These are phyloP conservation scores for Chytriomyces sp. DNA, from an alignment of 192 early-diverging fungal genomes.

Conservation along the genomic window DNA sequence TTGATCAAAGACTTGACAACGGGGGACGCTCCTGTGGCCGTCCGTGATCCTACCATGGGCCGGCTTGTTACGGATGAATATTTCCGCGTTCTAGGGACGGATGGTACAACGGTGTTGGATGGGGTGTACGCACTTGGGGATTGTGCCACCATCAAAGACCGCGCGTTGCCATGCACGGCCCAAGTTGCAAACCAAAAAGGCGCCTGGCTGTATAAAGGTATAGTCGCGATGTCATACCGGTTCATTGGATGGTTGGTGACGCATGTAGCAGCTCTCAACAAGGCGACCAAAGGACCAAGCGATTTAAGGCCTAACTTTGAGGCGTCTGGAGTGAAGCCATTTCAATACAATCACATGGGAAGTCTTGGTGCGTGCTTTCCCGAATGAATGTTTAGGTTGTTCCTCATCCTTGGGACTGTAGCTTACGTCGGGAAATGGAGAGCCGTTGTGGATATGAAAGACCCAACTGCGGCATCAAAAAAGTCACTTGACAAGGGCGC, in stretches of 20 bases:
- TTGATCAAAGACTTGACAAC: constrained; percentile 12
- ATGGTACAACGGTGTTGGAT: constrained; percentile 47
- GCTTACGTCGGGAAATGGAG: constrained; percentile 67
- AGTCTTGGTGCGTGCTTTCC: constrained; percentile 36
- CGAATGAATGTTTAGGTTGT: no score
- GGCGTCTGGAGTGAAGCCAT: constrained; percentile 38
- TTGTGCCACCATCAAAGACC: constrained; percentile 80
- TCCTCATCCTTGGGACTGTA: constrained; percentile 18
- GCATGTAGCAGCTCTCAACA: constrained; percentile 15
- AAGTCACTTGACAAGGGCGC: no score
- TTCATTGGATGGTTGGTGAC: neutral
- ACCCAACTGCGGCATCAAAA: neutral
- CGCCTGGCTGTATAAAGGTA: constrained; percentile 59
- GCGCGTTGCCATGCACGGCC: constrained; percentile 78
- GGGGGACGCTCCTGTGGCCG: neutral
- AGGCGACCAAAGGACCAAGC: constrained; percentile 12
- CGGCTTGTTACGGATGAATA: constrained; percentile 68
- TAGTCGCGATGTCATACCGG: neutral
- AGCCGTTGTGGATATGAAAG: constrained; percentile 38
- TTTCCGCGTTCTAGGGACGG: constrained; percentile 71
- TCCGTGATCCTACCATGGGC: constrained; percentile 5
- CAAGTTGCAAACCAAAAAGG: constrained; percentile 84
- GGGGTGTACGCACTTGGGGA: constrained; percentile 72
- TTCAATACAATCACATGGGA: constrained; percentile 64
- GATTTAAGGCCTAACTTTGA: constrained; percentile 10